These are phyloP conservation scores for Diatrype stigma DNA, from an alignment of 2,329 filamentous ascomycete genomes.

Conservation along the genomic window DNA sequence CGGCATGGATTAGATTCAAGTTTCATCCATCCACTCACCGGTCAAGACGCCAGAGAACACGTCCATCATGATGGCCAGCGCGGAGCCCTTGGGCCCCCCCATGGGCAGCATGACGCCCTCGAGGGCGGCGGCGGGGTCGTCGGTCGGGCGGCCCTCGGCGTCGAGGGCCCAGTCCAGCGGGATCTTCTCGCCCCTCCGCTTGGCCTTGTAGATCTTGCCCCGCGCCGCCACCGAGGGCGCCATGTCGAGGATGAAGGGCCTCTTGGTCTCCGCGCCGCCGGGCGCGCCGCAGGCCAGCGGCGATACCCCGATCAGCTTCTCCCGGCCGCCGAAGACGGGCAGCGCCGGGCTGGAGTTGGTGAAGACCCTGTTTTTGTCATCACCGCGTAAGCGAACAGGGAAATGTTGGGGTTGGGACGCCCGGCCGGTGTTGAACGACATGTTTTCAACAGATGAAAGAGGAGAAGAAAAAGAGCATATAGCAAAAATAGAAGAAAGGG, in stretches of 20 bases:
- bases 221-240: constrained; percentile 64
- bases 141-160: constrained; percentile 61
- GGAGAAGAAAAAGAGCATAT: no score
- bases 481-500: no score
- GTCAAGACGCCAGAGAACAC: constrained; percentile 78
- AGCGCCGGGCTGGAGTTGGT: constrained; percentile 70
- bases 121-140: constrained; percentile 67
- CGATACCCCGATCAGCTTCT: constrained; percentile 68
- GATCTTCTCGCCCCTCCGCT: constrained; percentile 64
- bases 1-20: no score
- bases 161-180: constrained; percentile 73
- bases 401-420: no score
- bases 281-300: constrained; percentile 75
- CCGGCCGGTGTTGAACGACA: no score
- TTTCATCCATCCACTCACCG: no score
- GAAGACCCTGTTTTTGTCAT: constrained; percentile 46
- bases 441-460: no score
- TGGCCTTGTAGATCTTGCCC: constrained; percentile 71
- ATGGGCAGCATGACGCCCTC: constrained; percentile 81
- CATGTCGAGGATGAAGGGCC: constrained; percentile 73
- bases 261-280: constrained; percentile 46
- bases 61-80: constrained; percentile 80
- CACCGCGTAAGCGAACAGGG: no score
- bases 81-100: constrained; percentile 80
- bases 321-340: constrained; percentile 65